Conservation (phyloP, 345 rosid genomes). For the Durio zibethinus region DNA sequence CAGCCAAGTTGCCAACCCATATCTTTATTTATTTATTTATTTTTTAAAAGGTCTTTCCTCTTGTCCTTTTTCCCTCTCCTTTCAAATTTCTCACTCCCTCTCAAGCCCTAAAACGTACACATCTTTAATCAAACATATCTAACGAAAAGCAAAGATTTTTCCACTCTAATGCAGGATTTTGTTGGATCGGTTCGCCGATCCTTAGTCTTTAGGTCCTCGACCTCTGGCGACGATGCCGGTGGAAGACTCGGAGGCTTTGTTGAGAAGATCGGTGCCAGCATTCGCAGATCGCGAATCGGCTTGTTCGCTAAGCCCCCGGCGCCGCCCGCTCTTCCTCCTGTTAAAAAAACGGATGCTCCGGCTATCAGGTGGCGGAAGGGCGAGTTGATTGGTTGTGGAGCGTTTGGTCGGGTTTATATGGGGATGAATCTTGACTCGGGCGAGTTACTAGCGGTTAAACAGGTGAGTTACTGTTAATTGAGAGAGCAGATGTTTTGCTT, state of each 20-base stretch:
- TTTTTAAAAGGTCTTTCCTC: not conserved
- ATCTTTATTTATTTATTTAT: conserved; percentile 8
- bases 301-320: conserved; percentile 45
- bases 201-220: conserved; percentile 52
- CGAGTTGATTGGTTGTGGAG: conserved; percentile 61
- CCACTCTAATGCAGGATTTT: conserved; percentile 60
- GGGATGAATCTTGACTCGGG: conserved; percentile 79
- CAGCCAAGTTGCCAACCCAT: not conserved
- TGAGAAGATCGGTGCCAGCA: conserved; percentile 67
- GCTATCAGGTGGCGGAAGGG: conserved; percentile 83
- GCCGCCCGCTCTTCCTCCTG: conserved; percentile 43
- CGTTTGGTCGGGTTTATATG: conserved; percentile 67
- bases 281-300: conserved; percentile 66
- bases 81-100: conserved; percentile 30
- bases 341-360: conserved; percentile 37
- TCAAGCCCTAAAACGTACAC: conserved; percentile 10
- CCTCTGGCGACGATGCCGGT: conserved; percentile 37
- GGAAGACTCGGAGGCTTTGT: conserved; percentile 47
- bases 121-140: not conserved
- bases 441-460: conserved; percentile 70
- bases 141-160: not conserved
- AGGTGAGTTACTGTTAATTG: conserved; percentile 33
- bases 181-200: conserved; percentile 89
- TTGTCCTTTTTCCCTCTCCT: conserved; percentile 33
- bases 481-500: not conserved